Percentiles rank a stretch among this genome's conserved stretches.
phyloP scores from a whole-genome alignment of 1,284 basidiomycete genomes.

The Ganoderma lucidum region DNA sequence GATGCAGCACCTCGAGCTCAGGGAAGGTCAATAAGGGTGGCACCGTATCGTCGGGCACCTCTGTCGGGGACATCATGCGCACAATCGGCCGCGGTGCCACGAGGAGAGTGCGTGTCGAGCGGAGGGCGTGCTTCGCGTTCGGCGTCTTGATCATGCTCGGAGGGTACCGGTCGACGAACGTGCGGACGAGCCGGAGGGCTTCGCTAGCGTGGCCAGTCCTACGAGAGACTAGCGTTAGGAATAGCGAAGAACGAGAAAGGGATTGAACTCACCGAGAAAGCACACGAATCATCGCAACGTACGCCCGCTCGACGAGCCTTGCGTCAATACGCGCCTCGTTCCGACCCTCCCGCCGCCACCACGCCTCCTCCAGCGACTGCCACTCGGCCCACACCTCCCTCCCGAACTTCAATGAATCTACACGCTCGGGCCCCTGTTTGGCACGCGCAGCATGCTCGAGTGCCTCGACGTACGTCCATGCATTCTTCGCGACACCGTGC shows the following conservation, averaged over 20 bases:
- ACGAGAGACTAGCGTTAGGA: background rate
- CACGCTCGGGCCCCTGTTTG: conserved; percentile 53
- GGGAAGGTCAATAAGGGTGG: conserved; percentile 72
- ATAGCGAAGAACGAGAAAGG: conserved; percentile 14
- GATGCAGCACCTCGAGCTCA: conserved; percentile 73
- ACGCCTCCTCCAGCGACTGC: conserved; percentile 51
- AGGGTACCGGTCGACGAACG: conserved; percentile 68
- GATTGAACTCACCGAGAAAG: conserved; percentile 60
- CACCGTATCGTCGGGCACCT: conserved; percentile 71
- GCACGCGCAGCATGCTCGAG: conserved; percentile 71
- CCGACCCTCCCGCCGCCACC: conserved; percentile 27
- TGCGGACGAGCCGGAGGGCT: conserved; percentile 59
- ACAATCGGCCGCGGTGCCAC: conserved; percentile 64
- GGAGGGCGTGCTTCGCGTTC: conserved; percentile 51
- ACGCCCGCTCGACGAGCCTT: conserved; percentile 69
- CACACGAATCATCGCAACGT: conserved; percentile 70
- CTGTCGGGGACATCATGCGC: conserved; percentile 59
- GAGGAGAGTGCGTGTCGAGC: conserved; percentile 63
- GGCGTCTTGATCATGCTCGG: conserved; percentile 52
- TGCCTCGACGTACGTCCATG: conserved; percentile 67
- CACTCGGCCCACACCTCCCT: conserved; percentile 68
- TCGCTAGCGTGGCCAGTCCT: conserved; percentile 61
- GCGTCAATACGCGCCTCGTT: conserved; percentile 45
- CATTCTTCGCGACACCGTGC: conserved; percentile 55
- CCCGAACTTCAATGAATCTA: conserved; percentile 55